Evolutionary conservation across 345 rosid genomes (phyloP), one percentile per base, ranked within the genome.

Genomic region (Rhizophora apiculata): DNA sequence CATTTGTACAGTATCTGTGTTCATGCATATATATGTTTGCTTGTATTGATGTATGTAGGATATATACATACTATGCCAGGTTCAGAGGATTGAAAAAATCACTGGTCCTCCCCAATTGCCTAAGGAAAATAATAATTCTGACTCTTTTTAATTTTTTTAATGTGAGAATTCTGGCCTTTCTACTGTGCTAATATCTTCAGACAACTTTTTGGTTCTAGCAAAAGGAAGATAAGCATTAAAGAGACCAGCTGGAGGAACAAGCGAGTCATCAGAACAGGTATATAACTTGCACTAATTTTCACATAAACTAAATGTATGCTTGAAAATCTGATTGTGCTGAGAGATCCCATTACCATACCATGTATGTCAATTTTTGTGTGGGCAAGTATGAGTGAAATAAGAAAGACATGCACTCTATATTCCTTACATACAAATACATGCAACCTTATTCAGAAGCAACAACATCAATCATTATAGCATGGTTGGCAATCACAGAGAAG

Each of bases 401-500:
- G 13, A 43, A 43, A 43, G 49, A 36, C 24, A 60, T 6, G 54
- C 34, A 16, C 43, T 26, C n/a, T 24, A 11, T 63, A 21, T 39
- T n/a, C 3, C 16, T 29, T 53, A 22, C 21, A 39, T 21, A 37
- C 29, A 52, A 11, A 4, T 59, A 29, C 6, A 29, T 37, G 62
- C n/a, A 36, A 8, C 16, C 4, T 64, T 27, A 57, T 32, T 43
- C 30, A 30, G 55, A 26, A 30, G 20, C 20, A 24, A 29, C 9
- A 27, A 49, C 16, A 15, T 8, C 34, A 39, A 65, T 39, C 34
- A 48, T 55, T 26, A 66, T 49, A 75, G 18, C 46, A 52, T 20
- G 65, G 76, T 72, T 48, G 30, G 46, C 32, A 56, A 60, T 67
- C 49, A 2, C 48, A 43, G 19, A 43, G 49, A 13, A 43, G 49